Evolutionary conservation across 2,329 filamentous ascomycete genomes (phyloP), one percentile per base, ranked within the genome.

Genomic region (Rachicladosporium sp.): DNA sequence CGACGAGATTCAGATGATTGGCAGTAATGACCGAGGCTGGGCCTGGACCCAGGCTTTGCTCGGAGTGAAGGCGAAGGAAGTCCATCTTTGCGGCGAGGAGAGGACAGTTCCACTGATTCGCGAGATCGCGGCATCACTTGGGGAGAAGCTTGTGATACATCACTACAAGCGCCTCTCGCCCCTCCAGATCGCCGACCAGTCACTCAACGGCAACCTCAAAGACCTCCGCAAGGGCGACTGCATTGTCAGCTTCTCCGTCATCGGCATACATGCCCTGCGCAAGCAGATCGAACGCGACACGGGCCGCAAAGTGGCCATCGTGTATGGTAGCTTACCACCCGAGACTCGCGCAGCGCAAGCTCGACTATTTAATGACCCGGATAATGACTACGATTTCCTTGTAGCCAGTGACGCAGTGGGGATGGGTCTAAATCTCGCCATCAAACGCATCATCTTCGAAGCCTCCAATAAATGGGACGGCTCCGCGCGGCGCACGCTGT

Each of bases 1-100:
- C 46, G 91, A 98, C 56, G 91, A 98, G 65, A 96, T 98, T 42
- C 91, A 98, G 61, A 96, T 98, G 91, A 85, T 98, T 49, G 80
- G 76, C 10, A 80, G 87, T 52, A 46, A 59, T 0, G 76, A 85
- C 0, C 80, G 91, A 50, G 91, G 93, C 2, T 93, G 82, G 79
- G 88, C 87, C 2, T 98, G 91, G 91, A 94, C 88, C 1, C 77
- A 87, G 51, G 91, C 91, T 2, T 69, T 96, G 10, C 68, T 98
- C 4, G 91, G 91, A 29, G 71, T 94, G 1, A 80, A 82, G 60
- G 91, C 86, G 4, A 80, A 79, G 50, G 91, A 98, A 56, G 69
- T 98, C 4, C 91, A 98, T 62, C 70, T 98, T 0, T 98, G 91
- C 58, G 91, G 91, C 44, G 91, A 98, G 61, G 78, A 83, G 46